Evolutionary conservation across 257 asterid genomes (phyloP).

Genomic region (Sherardia arvensis): DNA sequence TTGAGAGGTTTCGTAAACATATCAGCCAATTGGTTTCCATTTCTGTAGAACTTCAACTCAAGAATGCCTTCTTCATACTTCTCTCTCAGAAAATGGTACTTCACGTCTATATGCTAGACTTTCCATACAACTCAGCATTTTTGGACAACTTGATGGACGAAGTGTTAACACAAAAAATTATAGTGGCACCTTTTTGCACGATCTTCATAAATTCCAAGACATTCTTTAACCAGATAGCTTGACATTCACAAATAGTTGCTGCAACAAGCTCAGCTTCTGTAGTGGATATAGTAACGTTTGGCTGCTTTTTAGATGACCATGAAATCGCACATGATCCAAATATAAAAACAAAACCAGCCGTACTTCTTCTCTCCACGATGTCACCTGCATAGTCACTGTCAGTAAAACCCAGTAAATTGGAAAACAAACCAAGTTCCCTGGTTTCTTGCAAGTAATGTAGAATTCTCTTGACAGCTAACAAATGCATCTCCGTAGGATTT

Average conservation of each 20-base stretch:
- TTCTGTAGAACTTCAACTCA: no score
- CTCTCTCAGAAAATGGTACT: no score
- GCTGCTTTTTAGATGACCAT: neutral
- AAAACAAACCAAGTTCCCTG: neutral
- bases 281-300: neutral
- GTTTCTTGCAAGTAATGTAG: constrained; percentile 1
- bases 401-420: neutral
- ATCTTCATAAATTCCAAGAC: neutral
- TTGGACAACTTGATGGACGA: no score
- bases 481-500: neutral
- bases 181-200: no score
- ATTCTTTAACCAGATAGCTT: neutral
- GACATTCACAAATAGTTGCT: neutral
- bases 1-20: no score
- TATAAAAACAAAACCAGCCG: neutral
- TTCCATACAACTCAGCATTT: no score
- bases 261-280: neutral
- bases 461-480: neutral
- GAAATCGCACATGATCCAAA: neutral
- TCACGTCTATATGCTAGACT: no score
- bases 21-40: no score
- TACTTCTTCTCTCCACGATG: neutral
- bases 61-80: no score
- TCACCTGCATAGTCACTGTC: neutral
- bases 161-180: no score